Percentiles rank a stretch among this genome's conserved stretches.
Evolutionary conservation across 306 rosid species (phyloP).

Genomic region (Begonia fuchsioides): DNA sequence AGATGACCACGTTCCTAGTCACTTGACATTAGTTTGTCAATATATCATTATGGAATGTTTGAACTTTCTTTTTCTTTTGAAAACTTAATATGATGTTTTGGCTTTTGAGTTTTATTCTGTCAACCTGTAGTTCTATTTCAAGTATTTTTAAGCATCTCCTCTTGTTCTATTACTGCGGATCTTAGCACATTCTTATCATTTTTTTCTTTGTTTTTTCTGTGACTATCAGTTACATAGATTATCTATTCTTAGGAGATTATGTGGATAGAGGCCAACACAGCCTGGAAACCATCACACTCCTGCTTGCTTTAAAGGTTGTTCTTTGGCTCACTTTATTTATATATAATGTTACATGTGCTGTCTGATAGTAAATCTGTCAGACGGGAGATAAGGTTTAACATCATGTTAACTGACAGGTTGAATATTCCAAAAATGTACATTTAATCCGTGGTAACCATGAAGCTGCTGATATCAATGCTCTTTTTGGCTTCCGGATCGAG

Average conservation of each 20-base stretch:
- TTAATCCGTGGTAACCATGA: slow-evolving; percentile 97
- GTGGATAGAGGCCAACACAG: slow-evolving; percentile 99
- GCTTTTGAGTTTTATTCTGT: not conserved
- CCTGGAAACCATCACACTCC: slow-evolving; percentile 86
- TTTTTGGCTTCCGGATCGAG: slow-evolving; percentile 97
- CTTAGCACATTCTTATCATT: too few species aligned
- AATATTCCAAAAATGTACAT: slow-evolving; percentile 75
- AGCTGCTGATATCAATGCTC: slow-evolving; percentile 99
- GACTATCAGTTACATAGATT: slow-evolving; percentile 90
- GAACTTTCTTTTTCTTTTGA: too few species aligned
- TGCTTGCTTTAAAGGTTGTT: slow-evolving; percentile 89
- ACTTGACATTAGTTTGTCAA: too few species aligned
- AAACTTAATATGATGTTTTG: not conserved
- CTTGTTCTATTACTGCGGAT: too few species aligned
- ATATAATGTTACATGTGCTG: not conserved
- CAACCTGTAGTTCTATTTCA: not conserved
- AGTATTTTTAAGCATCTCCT: slow-evolving; percentile 1
- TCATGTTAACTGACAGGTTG: slow-evolving; percentile 50
- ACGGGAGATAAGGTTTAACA: slow-evolving; percentile 1
- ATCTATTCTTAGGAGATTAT: slow-evolving; percentile 98
- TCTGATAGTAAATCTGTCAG: not conserved
- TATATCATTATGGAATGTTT: too few species aligned
- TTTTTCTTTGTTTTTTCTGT: slow-evolving; percentile 32
- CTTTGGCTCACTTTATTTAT: not conserved
- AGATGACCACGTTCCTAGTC: too few species aligned